Percentiles rank a stretch among this genome's conserved stretches.
These are phyloP conservation scores for Fusarium hostae DNA, from an alignment of 2,329 filamentous ascomycete genomes.

Conservation along the genomic window DNA sequence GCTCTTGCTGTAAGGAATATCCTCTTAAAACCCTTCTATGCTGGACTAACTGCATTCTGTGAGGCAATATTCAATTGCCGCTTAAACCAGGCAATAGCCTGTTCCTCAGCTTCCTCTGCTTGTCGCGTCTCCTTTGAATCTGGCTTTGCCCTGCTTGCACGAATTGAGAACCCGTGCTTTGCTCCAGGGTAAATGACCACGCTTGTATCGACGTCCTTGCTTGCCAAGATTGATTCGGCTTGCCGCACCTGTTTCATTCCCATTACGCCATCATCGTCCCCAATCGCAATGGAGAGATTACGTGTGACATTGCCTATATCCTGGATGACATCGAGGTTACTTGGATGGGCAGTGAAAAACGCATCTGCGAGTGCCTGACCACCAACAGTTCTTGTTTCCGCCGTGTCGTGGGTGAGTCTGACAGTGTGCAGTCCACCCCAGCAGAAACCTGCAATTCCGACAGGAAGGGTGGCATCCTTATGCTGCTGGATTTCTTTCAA, in stretches of 20 bases:
- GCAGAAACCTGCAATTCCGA: slow-evolving; percentile 70
- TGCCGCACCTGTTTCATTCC: not conserved
- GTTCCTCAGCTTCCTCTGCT: not conserved
- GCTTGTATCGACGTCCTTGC: not conserved
- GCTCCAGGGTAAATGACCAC: not conserved
- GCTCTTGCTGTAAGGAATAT: too few species aligned
- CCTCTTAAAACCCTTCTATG: too few species aligned
- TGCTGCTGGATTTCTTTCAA: slow-evolving; percentile 52
- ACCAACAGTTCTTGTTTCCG: not conserved
- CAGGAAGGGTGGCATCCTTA: slow-evolving; percentile 45
- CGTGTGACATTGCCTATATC: not conserved
- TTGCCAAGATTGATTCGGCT: not conserved
- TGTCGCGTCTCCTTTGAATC: not conserved
- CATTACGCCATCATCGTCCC: not conserved
- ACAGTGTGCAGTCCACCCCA: slow-evolving; percentile 70
- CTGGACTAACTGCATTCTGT: too few species aligned
- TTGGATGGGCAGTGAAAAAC: not conserved
- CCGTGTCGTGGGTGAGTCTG: slow-evolving; percentile 53
- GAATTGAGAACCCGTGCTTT: not conserved
- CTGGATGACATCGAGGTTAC: not conserved
- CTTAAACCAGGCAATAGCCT: not conserved
- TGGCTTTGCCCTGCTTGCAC: not conserved
- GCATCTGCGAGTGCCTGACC: not conserved
- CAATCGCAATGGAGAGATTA: not conserved
- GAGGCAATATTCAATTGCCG: not conserved